Base-by-base conservation (phyloP, 768 basidiomycete genomes). In the Chlorophyllum brunneum region DNA sequence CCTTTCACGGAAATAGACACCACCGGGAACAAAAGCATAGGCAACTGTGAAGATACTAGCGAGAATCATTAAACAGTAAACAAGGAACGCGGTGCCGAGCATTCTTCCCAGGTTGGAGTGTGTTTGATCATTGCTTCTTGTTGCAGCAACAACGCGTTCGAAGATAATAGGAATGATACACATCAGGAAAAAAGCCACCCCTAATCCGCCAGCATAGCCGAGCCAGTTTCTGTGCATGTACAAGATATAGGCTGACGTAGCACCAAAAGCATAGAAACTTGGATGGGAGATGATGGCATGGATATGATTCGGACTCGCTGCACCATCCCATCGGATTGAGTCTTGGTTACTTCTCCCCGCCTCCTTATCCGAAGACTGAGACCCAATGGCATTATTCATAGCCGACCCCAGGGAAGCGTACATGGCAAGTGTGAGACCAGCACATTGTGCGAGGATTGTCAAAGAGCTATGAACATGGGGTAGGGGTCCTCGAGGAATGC, bases 11-110 rank as follows among this genome's bases (percentile, higher is more conserved):
- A 95, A 69, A 59, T 83, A 78, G 52, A 74, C 65, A 0, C 89
- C 91, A 0, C 87, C 87, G 2, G 91, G 91, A 10, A 95, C 89
- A 59, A 93, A 95, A 1, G 92, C 91, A 68, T 95, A 93, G 0
- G 92, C 92, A 48, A 89, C 89, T 0, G 91, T 92, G 71, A 90
- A 88, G 13, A 88, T 81, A 51, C 82, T 84, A 24, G 83, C 77
- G 20, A 93, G 74, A 45, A 79, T 77, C 40, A 90, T 70, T 29
- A 91, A 38, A 48, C 80, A 75, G 48, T 83, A 84, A 2, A 85
- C 68, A 18, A 82, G 63, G 70, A 86, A 78, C 13, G 82, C 82
- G 1, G 68, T 67, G 39, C 78, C 80, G 3, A 53, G n/a, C 15
- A 29, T 53, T 15, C 51, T 18, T 29, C 51, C 51, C 4, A 45